Evolutionary conservation across 2,329 filamentous ascomycete genomes (phyloP), one percentile per base, ranked within the genome.

Genomic region (Talaromyces rugulosus): DNA sequence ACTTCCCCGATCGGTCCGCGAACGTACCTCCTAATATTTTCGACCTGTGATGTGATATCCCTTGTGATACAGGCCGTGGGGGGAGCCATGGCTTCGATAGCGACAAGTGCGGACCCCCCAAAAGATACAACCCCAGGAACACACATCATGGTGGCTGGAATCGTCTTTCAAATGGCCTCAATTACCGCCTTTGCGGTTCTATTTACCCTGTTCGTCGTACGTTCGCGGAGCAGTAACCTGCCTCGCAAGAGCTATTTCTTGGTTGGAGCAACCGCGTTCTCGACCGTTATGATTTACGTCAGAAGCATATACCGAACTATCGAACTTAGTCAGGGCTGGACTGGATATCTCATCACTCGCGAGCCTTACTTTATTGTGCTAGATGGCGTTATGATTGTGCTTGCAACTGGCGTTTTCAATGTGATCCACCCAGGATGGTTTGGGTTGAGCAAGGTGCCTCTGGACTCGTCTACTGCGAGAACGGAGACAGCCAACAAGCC

Each of bases 131-230:
- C 77, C 16, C 72, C 71, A 8, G 82, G 80, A 34, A 80, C 82
- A 47, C 66, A 82, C 66, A 74, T 82, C 59, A 79, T 82, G 69
- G 77, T 83, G 50, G 80, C 80, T 1, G 85, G 85, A 9, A 81
- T 88, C n/a, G 75, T 81, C n/a, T 79, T 87, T 58, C 85, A 88
- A 66, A 82, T 87, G 50, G 75, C 78, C 60, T 81, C 82, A 5
- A 80, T 87, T 58, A 75, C 80, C 30, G 62, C 82, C 60, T 87
- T 87, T 71, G 79, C 79, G 51, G 62, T 69, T 65, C 72, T 82
- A 36, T 78, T 84, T 3, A 71, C 63, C 2, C 72, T 75, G 42
- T 85, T 85, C 66, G 69, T 85, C 3, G 23, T 40, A 4, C 33
- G 36, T 11, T 42, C 33, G 68, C 71, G 6, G 67, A 70, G 4